Conservation (phyloP, 148 eudicot species). For the Rhododendron kiyosumense region DNA sequence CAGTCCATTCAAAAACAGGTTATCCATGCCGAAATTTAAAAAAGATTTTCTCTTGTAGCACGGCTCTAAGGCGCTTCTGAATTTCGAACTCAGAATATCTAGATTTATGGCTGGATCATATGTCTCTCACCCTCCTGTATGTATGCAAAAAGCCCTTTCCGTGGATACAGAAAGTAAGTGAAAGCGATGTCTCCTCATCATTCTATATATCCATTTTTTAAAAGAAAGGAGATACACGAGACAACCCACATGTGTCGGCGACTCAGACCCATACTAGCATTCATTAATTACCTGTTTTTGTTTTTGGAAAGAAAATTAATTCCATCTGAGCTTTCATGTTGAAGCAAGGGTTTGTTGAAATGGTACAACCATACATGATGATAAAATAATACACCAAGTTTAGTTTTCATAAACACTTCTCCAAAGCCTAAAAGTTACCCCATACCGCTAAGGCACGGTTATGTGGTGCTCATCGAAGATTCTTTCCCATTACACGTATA, state of each 20-base stretch:
- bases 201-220: neutral
- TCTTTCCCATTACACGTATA: neutral
- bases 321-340: neutral
- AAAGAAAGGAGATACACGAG: slow-evolving; percentile 1
- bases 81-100: no score
- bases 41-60: no score
- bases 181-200: slow-evolving; percentile 28
- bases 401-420: neutral
- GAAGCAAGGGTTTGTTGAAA: neutral
- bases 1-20: no score
- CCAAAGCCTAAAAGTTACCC: no score
- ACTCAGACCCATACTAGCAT: slow-evolving; percentile 4
- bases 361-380: neutral
- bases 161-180: slow-evolving; percentile 20
- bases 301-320: neutral
- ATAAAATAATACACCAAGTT: neutral
- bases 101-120: neutral
- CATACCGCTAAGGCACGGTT: neutral
- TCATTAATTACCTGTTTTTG: neutral
- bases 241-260: slow-evolving; percentile 8
- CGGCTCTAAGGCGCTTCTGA: fast-evolving
- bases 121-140: neutral
- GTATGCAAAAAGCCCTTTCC: slow-evolving; percentile 3
- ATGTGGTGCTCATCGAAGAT: neutral
- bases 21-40: no score